Evolutionary conservation across 179 eudicot genomes (phyloP).

Genomic region (Vitellaria paradoxa): DNA sequence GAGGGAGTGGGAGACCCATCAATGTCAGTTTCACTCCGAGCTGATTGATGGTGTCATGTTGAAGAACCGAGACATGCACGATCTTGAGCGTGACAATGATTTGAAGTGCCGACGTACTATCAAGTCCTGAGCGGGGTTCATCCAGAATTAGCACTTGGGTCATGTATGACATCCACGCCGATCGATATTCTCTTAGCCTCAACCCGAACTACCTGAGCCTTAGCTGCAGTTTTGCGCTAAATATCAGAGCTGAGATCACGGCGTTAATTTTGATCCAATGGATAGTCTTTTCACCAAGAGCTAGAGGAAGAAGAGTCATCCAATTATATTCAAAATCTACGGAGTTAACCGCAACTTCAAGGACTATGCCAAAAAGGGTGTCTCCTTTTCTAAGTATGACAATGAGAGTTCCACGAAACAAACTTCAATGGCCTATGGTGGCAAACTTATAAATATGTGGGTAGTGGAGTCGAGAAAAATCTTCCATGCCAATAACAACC

Average conservation of each 20-base stretch:
- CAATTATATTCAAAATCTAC: conserved; percentile 45
- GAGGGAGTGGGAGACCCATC: conserved; percentile 65
- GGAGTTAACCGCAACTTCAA: conserved; percentile 54
- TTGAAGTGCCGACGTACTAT: conserved; percentile 85
- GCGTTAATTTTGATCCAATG: too few relatives aligned
- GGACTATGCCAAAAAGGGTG: conserved; percentile 48
- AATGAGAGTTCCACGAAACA: too few relatives aligned
- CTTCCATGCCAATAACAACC: too few relatives aligned
- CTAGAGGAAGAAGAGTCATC: conserved; percentile 22
- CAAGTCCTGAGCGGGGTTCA: conserved; percentile 97
- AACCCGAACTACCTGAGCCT: conserved; percentile 42
- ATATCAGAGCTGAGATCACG: conserved; percentile 65
- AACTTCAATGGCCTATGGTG: too few relatives aligned
- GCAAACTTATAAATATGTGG: too few relatives aligned
- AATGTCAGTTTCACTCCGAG: conserved; percentile 43
- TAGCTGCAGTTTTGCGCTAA: conserved; percentile 70
- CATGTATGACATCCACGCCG: conserved; percentile 88
- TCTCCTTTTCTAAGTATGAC: conserved; percentile 31
- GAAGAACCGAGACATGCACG: conserved; percentile 76
- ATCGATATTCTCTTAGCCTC: conserved; percentile 66
- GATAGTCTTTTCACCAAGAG: too few relatives aligned
- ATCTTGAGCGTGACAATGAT: conserved; percentile 78
- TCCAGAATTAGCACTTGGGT: conserved; percentile 87
- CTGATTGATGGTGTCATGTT: conserved; percentile 77
- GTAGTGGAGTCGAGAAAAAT: too few relatives aligned